Conservation (phyloP, 495 filamentous ascomycete genomes). For the Xylona heveae region DNA sequence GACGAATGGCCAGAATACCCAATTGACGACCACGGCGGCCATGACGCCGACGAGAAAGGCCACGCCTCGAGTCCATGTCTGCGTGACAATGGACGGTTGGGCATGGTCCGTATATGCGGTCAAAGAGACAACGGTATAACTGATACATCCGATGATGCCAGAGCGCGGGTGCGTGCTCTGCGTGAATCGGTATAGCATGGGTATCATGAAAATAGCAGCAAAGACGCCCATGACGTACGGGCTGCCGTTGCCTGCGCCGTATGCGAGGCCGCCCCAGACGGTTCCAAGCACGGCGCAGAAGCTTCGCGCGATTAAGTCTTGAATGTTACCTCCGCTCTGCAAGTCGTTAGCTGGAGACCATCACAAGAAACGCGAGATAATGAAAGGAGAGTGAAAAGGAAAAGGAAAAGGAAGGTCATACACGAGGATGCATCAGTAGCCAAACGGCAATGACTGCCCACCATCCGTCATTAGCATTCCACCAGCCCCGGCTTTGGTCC, state of each 20-base stretch:
- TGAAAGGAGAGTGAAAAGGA: no score
- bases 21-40: constrained; percentile 29
- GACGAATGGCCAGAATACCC: constrained; percentile 37
- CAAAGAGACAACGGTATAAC: constrained; percentile 32
- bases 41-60: constrained; percentile 29
- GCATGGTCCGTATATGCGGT: constrained; percentile 16
- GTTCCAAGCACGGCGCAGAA: constrained; percentile 26
- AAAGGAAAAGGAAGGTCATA: no score
- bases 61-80: constrained; percentile 25
- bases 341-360: neutral
- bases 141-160: constrained; percentile 29
- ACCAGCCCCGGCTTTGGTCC: constrained; percentile 21
- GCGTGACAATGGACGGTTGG: constrained; percentile 14
- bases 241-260: constrained; percentile 24
- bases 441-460: constrained; percentile 35
- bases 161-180: constrained; percentile 31
- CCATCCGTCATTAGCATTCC: constrained; percentile 30
- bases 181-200: constrained; percentile 34
- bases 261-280: constrained; percentile 29
- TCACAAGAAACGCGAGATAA: no score
- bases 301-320: constrained; percentile 27
- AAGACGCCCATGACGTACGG: constrained; percentile 34
- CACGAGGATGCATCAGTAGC: constrained; percentile 36
- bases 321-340: constrained; percentile 24
- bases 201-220: constrained; percentile 30